Base-by-base conservation (phyloP, 345 rosid genomes). In the Sonneratia caseolaris region DNA sequence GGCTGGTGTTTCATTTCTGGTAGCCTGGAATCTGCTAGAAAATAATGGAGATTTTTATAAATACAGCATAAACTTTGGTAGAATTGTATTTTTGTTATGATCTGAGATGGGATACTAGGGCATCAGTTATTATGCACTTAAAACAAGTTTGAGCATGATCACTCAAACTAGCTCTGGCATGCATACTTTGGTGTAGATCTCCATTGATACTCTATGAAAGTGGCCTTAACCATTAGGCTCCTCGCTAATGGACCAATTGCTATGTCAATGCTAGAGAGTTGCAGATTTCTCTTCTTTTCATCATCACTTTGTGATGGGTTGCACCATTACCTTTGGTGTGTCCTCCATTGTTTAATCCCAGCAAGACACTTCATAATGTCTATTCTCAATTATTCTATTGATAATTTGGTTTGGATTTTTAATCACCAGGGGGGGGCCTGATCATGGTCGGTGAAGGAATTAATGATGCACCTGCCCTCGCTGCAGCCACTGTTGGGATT, bases 381-480 rank as follows among this genome's bases (percentile, higher is more conserved):
- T 62, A 11, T 24, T 47, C 12, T 62, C 19, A 10, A 3, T 35
- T 27, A 24, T 62, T 27, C 27, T 24, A 9, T 8, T 18, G 37
- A 5, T 32, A 68, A 68, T 35, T n/a, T 40, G 18, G 5, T 9
- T 68, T 1, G 13, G 53, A 11, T 11, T 45, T 47, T 69, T 47
- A 70, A 68, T 64, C 22, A 69, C 72, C 88, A 95, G 99, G 96
- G 32, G 97, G 97, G 62, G 99, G 97, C 71, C 81, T 92, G 77
- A 86, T 90, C 73, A 92, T 90, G 97, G 97, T 91, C 14, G 97
- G 98, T 70, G 97, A 95, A 88, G 99, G 99, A 42, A 95, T 95
- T 68, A 95, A 95, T 78, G 97, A 95, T 79, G 99, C 86, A 37
- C 99, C 99, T 67, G 99, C 99, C 35, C 90, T 94, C 47, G 97